Percentiles rank a stretch among this genome's conserved stretches.
These are phyloP conservation scores for Rhizoctonia solani DNA, from an alignment of 1,284 basidiomycete species.

Conservation along the genomic window DNA sequence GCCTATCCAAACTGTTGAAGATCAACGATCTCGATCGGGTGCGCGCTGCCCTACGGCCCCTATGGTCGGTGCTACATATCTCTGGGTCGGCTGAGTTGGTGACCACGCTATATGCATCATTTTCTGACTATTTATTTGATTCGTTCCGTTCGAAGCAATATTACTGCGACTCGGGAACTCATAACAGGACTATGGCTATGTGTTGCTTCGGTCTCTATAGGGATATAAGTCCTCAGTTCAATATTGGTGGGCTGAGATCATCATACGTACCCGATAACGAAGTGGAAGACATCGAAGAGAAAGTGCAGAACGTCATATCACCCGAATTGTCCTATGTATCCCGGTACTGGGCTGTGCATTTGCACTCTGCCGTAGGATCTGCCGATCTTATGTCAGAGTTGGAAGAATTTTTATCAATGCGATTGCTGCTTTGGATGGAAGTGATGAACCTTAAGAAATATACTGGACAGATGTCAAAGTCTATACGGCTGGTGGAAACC, in stretches of 20 bases:
- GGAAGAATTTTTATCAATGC: background rate
- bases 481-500: background rate
- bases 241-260: constrained; percentile 1
- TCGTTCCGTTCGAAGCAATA: background rate
- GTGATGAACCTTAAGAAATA: constrained; percentile 7
- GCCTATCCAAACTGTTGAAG: background rate
- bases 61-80: constrained; percentile 16
- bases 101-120: background rate
- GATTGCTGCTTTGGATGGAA: constrained; percentile 21
- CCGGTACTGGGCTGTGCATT: constrained; percentile 13
- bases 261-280: constrained; percentile 4
- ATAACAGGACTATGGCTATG: background rate
- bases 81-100: background rate
- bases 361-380: background rate
- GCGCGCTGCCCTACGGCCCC: background rate
- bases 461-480: background rate
- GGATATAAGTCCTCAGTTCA: background rate
- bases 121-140: constrained; percentile 2
- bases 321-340: background rate
- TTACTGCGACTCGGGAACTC: background rate
- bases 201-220: background rate
- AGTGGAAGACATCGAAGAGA: background rate
- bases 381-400: background rate
- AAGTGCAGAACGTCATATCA: background rate
- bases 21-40: background rate